Evolutionary conservation across 306 rosid species (phyloP).

Genomic region (Cyclanthera cordifolia): DNA sequence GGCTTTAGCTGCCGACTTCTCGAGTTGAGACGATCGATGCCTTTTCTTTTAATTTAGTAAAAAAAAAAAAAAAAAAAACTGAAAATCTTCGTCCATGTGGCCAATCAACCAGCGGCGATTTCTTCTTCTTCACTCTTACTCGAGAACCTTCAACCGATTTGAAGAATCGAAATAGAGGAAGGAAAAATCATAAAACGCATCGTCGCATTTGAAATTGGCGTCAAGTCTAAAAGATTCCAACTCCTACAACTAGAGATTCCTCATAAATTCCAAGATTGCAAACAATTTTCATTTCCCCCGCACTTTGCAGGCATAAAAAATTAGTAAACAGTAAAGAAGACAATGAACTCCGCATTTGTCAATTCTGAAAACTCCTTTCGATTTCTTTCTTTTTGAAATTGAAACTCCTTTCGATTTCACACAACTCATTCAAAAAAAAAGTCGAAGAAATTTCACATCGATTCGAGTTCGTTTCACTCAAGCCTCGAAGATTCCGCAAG

Average conservation of each 20-base stretch:
- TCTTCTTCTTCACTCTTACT: neutral
- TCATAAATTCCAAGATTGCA: neutral
- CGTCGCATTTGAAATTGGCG: neutral
- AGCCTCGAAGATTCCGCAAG: neutral
- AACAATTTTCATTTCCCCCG: neutral
- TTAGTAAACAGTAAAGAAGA: neutral
- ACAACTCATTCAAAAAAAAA: neutral
- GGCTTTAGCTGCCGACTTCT: conserved; percentile 1
- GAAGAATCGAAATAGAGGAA: neutral
- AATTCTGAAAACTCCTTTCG: neutral
- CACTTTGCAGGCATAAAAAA: neutral
- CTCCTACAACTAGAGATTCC: neutral
- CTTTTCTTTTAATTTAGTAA: too few species aligned
- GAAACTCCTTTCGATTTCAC: neutral
- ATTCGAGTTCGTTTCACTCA: neutral
- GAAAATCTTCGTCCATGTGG: neutral
- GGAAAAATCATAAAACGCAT: neutral
- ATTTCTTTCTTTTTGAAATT: too few species aligned
- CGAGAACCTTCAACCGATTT: neutral
- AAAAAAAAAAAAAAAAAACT: too few species aligned
- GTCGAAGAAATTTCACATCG: neutral
- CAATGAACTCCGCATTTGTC: neutral
- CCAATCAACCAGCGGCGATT: neutral
- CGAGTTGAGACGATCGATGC: neutral
- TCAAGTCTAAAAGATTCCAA: neutral